Base-by-base conservation (phyloP, 257 asterid genomes). In the Parsonsia alboflavescens region DNA sequence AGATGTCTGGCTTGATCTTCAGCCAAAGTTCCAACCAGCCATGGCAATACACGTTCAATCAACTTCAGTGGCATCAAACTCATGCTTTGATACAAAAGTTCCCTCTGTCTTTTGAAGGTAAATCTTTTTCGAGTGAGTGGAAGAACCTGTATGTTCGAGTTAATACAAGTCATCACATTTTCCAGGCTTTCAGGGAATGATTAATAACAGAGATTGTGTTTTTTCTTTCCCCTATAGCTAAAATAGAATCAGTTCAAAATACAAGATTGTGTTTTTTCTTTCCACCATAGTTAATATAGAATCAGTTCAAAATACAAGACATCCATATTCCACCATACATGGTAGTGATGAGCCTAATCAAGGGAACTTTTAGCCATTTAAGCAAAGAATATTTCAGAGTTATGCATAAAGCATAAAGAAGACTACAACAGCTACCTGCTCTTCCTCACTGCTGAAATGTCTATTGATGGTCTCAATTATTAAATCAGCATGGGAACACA, bases 11-110 rank as follows among this genome's bases (percentile, higher is more conserved):
- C 88, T 52, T 77, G 86, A 74, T 80, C 85, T 70, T 85, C 86
- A 73, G 78, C 52, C 53, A 85, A 68, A 61, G 76, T 42, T 53
- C 85, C 80, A 56, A 85, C 83, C 49, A 85, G 63, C 88, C 88
- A 85, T 30, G 88, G 88, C 73, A 85, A 80, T 73, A 85, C 86
- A 64, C 80, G 77, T 80, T 85, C 88, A 68, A 82, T 80, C 86
- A 85, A 73, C 79, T 80, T 82, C 80, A 85, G 68, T 45, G 88
- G 86, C 88, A 85, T 85, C 63, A 85, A 70, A 69, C 83, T 80
- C 62, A 85, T 70, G 78, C 88, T 85, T 70, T 82, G 78, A 68
- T 82, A 85, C 78, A 78, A 77, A 56, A 85, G 82, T 57, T 80
- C 82, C 78, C 88, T 80, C 75, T 85, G 88, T 75, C 77, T 80